A percentile compares a stretch with the other conserved stretches of the same genome.
Evolutionary conservation across 2,329 filamentous ascomycete species (phyloP).

Genomic region (Aspergillus puulaauensis): DNA sequence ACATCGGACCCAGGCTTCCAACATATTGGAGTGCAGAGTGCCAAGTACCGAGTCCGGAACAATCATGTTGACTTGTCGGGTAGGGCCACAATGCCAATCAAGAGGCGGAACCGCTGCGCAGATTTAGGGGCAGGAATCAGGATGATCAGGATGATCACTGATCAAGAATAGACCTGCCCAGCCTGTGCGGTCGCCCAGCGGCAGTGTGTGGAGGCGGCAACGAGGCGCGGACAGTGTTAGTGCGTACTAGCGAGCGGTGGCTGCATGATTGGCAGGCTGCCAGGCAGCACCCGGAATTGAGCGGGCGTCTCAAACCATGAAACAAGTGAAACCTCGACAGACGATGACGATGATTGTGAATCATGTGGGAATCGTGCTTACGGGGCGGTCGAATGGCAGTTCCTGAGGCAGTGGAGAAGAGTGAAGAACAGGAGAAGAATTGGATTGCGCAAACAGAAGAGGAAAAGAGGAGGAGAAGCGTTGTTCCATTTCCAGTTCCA

Average conservation of each 20-base stretch:
- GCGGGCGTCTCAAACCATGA: not conserved
- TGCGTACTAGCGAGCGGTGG: not conserved
- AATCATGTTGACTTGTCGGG: no score
- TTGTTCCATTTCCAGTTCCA: not conserved
- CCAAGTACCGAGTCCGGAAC: not conserved
- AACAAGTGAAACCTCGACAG: no score
- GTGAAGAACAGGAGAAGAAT: no score
- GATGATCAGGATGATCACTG: not conserved
- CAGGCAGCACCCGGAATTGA: not conserved
- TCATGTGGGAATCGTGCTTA: not conserved
- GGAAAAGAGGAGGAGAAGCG: not conserved
- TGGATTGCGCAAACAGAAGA: not conserved
- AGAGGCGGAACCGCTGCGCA: not conserved
- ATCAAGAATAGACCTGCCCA: not conserved
- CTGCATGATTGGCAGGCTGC: not conserved
- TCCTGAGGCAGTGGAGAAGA: not conserved
- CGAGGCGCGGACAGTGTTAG: not conserved
- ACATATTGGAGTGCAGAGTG: not conserved
- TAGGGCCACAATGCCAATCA: not conserved
- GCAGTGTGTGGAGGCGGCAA: not conserved
- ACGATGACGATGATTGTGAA: not conserved
- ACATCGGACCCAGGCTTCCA: not conserved
- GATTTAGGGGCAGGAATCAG: not conserved
- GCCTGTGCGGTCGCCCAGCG: not conserved
- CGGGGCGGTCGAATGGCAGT: not conserved